phyloP scores from a whole-genome alignment of 192 early-diverging fungal genomes.

The Linnemannia zychae region DNA sequence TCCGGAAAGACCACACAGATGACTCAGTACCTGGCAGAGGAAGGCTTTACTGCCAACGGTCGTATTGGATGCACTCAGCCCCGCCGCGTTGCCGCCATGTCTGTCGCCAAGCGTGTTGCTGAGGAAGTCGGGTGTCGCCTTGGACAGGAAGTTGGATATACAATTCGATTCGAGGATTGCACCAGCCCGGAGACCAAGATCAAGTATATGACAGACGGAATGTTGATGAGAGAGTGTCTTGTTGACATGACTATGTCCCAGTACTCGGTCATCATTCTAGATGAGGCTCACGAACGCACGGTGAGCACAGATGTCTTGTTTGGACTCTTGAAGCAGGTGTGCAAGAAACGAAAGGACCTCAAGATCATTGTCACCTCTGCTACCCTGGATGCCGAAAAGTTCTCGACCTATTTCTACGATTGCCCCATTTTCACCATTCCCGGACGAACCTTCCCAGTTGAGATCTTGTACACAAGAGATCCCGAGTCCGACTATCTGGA shows the following conservation, averaged over 20 bases:
- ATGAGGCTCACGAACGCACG: conserved; percentile 99
- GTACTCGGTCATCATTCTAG: conserved; percentile 95
- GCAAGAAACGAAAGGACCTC: conserved; percentile 85
- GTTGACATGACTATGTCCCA: conserved; percentile 84
- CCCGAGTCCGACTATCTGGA: conserved; percentile 96
- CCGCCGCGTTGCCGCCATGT: conserved; percentile 98
- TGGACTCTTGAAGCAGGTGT: conserved; percentile 90
- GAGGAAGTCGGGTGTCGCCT: conserved; percentile 95
- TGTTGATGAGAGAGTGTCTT: conserved; percentile 94
- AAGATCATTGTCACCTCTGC: conserved; percentile 97
- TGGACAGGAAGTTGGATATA: conserved; percentile 97
- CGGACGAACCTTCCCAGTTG: conserved; percentile 94
- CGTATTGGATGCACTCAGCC: conserved; percentile 99
- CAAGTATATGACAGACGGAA: conserved; percentile 99
- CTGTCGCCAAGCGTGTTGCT: conserved; percentile 97
- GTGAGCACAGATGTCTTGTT: conserved; percentile 96
- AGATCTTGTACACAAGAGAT: conserved; percentile 94
- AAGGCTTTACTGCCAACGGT: conserved; percentile 88
- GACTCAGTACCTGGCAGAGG: conserved; percentile 98
- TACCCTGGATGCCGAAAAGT: conserved; percentile 95
- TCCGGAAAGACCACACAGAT: conserved; percentile 99
- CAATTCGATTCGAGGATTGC: conserved; percentile 99
- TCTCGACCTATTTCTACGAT: conserved; percentile 88
- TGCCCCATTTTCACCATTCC: conserved; percentile 98
- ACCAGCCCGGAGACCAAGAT: conserved; percentile 90